Evolutionary conservation across 2,329 filamentous ascomycete genomes (phyloP).

Genomic region (Ophiosphaerella korrae): DNA sequence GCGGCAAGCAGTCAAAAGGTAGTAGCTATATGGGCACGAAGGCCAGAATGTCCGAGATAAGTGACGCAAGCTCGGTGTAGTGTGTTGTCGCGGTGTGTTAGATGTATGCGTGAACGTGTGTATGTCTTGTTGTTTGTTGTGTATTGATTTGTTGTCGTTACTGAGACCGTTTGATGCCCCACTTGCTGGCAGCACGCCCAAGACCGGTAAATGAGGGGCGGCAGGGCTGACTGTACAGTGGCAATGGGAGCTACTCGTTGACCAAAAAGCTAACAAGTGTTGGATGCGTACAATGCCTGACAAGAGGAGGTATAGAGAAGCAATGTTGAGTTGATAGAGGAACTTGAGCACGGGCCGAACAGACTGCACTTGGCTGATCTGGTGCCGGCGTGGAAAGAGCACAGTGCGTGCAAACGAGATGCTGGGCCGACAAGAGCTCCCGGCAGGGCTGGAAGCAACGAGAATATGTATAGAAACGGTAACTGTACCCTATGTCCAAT

Average conservation of each 20-base stretch:
- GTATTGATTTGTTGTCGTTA: constrained; percentile 26
- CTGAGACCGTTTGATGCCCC: constrained; percentile 19
- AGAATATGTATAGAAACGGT: neutral
- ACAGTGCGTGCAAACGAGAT: constrained; percentile 25
- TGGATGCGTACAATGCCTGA: constrained; percentile 36
- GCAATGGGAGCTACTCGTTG: constrained; percentile 30
- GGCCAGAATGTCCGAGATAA: constrained; percentile 30
- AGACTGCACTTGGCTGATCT: no score
- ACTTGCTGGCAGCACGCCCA: constrained; percentile 20
- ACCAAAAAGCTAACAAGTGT: constrained; percentile 42
- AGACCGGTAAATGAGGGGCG: constrained; percentile 37
- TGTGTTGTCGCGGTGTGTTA: constrained; percentile 12
- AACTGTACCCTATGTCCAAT: constrained; percentile 13
- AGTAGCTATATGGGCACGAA: constrained; percentile 17
- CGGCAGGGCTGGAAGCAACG: constrained; percentile 16
- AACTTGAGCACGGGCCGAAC: constrained; percentile 23
- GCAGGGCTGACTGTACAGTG: constrained; percentile 23
- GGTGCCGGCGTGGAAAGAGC: constrained; percentile 8
- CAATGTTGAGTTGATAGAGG: constrained; percentile 11
- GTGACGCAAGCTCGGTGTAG: constrained; percentile 27
- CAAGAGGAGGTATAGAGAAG: constrained; percentile 15
- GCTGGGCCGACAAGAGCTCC: constrained; percentile 23
- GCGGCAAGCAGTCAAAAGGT: constrained; percentile 11
- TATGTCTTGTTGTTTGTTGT: constrained; percentile 22
- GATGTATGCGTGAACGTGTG: constrained; percentile 1